Conservation (phyloP, 148 eudicot genomes). For the Camellia japonica region DNA sequence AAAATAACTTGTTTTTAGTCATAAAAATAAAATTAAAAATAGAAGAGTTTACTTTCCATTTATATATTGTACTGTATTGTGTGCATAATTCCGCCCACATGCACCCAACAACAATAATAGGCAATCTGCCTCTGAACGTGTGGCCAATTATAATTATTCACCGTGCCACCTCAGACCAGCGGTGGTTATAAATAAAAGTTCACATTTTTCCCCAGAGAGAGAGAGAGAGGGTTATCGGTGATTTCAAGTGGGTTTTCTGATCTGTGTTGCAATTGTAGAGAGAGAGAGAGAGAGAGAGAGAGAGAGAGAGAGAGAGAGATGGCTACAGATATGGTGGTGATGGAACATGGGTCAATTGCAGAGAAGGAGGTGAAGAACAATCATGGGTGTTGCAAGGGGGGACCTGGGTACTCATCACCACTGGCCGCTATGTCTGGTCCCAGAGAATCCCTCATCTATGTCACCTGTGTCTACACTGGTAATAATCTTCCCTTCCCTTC, state of each 20-base stretch:
- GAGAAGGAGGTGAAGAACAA: conserved; percentile 10
- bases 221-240: no score
- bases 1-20: no score
- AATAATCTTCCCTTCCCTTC: background rate
- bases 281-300: background rate
- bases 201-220: no score
- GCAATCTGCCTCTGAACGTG: no score
- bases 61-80: no score
- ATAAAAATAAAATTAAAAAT: no score
- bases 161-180: no score
- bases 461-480: conserved; percentile 85
- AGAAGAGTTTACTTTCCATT: no score
- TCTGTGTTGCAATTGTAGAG: background rate
- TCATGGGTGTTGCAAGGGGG: conserved; percentile 50
- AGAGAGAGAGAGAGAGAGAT: conserved; percentile 22
- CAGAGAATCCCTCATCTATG: conserved; percentile 70
- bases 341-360: conserved; percentile 29
- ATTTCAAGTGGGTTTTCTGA: background rate
- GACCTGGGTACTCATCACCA: conserved; percentile 90
- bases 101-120: no score
- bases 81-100: no score
- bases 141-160: no score
- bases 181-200: no score
- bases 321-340: conserved; percentile 41
- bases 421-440: conserved; percentile 89